Conservation (phyloP, 2,329 filamentous ascomycete species). For the Phoma sp. region DNA sequence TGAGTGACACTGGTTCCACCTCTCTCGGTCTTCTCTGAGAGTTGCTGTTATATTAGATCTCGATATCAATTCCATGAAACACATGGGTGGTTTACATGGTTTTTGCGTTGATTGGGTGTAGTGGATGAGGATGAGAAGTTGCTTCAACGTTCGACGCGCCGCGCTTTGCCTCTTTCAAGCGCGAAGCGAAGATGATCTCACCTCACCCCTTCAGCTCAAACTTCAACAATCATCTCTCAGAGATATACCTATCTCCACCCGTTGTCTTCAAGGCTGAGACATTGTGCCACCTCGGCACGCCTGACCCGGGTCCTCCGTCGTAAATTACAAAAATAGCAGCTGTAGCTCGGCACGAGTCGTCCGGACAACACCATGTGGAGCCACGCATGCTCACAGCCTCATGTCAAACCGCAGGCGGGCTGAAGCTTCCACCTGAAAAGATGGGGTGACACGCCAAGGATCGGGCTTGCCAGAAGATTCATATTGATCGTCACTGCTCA, state of each 20-base stretch:
- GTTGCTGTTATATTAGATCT: too few relatives aligned
- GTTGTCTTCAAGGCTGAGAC: not conserved
- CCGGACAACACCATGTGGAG: slow-evolving; percentile 14
- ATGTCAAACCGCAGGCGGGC: slow-evolving; percentile 3
- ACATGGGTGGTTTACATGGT: too few relatives aligned
- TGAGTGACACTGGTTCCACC: too few relatives aligned
- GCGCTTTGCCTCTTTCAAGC: slow-evolving; percentile 2
- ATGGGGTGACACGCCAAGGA: slow-evolving; percentile 9
- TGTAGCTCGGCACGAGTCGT: slow-evolving; percentile 8
- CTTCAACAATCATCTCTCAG: not conserved
- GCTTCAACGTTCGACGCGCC: not conserved
- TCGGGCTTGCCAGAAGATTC: not conserved
- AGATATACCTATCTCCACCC: not conserved
- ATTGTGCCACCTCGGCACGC: slow-evolving; percentile 15
- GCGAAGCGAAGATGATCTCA: slow-evolving; percentile 6
- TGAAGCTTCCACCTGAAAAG: slow-evolving; percentile 1
- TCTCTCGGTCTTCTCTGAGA: too few relatives aligned
- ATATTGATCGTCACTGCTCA: slow-evolving; percentile 8
- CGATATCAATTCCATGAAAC: too few relatives aligned
- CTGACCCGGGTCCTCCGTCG: slow-evolving; percentile 12
- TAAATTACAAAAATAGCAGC: slow-evolving; percentile 9
- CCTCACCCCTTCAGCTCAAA: not conserved
- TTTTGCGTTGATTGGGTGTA: too few relatives aligned
- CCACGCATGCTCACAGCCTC: slow-evolving; percentile 16
- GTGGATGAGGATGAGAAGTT: too few relatives aligned